Evolutionary conservation across 495 filamentous ascomycete species (phyloP).

Genomic region (Aspergillus olivimuriae): DNA sequence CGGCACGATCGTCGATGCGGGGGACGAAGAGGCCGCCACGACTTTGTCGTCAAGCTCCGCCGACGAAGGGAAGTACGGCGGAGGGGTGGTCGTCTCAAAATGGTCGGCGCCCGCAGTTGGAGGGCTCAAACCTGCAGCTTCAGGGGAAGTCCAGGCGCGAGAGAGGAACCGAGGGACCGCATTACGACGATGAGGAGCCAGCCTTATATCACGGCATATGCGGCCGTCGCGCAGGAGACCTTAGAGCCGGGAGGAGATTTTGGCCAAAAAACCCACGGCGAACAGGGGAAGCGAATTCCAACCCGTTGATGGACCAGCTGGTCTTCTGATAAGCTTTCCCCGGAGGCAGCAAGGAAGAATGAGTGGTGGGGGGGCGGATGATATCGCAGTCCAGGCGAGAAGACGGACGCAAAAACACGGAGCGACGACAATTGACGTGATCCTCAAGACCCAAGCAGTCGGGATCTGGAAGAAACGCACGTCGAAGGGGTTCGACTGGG

Average conservation of each 20-base stretch:
- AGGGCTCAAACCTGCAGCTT: slow-evolving; percentile 24
- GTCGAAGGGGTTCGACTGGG: too few relatives aligned
- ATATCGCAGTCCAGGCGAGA: too few relatives aligned
- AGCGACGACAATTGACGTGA: too few relatives aligned
- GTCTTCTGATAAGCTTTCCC: too few relatives aligned
- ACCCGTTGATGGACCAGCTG: too few relatives aligned
- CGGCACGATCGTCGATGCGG: slow-evolving; percentile 22
- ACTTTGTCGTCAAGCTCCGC: slow-evolving; percentile 22
- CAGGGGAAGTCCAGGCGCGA: slow-evolving; percentile 20
- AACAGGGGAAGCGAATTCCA: too few relatives aligned
- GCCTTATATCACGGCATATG: slow-evolving; percentile 39
- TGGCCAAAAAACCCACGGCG: background rate
- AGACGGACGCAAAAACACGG: too few relatives aligned
- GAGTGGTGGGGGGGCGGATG: too few relatives aligned
- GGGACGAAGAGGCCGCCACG: slow-evolving; percentile 21
- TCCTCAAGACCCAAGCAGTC: too few relatives aligned
- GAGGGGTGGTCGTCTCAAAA: slow-evolving; percentile 10
- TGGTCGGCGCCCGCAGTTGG: slow-evolving; percentile 6
- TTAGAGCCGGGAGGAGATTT: background rate
- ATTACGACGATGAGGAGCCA: slow-evolving; percentile 42
- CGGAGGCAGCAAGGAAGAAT: too few relatives aligned
- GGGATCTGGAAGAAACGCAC: too few relatives aligned
- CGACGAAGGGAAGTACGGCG: slow-evolving; percentile 9
- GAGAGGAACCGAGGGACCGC: slow-evolving; percentile 36
- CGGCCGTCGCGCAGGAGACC: slow-evolving; percentile 26